Evolutionary conservation across 495 filamentous ascomycete genomes (phyloP), one percentile per base, ranked within the genome.

Genomic region (Lophium mytilinum): DNA sequence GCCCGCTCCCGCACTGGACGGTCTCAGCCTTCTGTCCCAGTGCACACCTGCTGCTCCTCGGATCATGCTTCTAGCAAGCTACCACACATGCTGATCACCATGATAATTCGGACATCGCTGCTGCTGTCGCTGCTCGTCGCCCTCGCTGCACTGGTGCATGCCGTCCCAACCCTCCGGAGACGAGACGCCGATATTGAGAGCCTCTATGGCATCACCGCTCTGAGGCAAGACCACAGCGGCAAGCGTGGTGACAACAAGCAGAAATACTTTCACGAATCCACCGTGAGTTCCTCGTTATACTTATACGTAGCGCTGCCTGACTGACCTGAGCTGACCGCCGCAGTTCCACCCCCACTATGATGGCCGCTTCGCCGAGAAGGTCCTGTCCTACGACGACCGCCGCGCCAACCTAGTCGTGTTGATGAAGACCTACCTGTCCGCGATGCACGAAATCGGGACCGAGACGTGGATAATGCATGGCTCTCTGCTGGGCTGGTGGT

Each of bases 401-500:
- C 58, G 48, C 14, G 63, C 69, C 2, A 70, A 78, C 46, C 70
- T 84, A 9, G 75, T 71, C 33, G 68, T 68, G n/a, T 70, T 83
- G 12, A 73, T 81, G 58, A 76, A 75, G 60, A 78, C 80, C 11
- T 83, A 83, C 52, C 66, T 83, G 9, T 67, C 68, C 3, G 78
- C 77, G 9, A 83, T 83, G 80, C 62, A 69, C 33, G 73, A 76
- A 24, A 69, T 84, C 35, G 78, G 77, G 10, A 76, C 75, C 7
- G 78, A 82, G 61, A 84, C 80, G 37, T 84, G 81, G 81, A 78
- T 84, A 40, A 83, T 83, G 76, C 81, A 84, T 56, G 81, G 81
- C 18, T 76, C 76, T 2, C 72, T 84, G 48, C 68, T 84, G 30
- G 76, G 79, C 19, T 83, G 81, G 80, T 84, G 77, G 76, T 84